Percentiles rank a stretch among this genome's conserved stretches.
Conservation (phyloP, 495 filamentous ascomycete genomes). For the Bathelium albidoporum region DNA sequence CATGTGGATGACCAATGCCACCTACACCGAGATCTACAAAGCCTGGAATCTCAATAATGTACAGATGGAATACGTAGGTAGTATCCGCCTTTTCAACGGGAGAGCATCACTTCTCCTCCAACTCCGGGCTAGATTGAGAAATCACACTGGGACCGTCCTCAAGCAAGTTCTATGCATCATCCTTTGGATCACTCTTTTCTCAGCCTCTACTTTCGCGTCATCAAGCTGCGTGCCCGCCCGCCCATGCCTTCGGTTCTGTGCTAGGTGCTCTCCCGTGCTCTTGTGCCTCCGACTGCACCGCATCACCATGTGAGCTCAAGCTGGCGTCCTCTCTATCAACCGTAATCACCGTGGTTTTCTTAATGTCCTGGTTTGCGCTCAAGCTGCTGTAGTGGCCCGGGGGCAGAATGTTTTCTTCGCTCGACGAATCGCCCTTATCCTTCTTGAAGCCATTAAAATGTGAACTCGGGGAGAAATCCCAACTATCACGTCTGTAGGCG, state of each 20-base stretch:
- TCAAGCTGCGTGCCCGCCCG: not conserved
- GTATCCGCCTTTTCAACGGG: not conserved
- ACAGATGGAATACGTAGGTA: not conserved
- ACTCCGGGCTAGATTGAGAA: not conserved
- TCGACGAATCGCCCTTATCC: not conserved
- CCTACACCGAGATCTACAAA: not conserved
- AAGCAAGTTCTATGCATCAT: not conserved
- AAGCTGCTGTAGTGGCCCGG: not conserved
- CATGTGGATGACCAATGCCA: no score
- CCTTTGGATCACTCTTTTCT: not conserved
- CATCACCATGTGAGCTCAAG: not conserved
- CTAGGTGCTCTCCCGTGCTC: not conserved
- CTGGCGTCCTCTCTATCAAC: not conserved
- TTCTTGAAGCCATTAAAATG: not conserved
- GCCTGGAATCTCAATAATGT: not conserved
- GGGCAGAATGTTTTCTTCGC: not conserved
- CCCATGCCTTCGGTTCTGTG: not conserved
- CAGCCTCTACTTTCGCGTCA: not conserved
- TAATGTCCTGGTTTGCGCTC: not conserved
- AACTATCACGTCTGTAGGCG: not conserved
- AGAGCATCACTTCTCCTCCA: not conserved
- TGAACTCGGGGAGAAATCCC: not conserved
- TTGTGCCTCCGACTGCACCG: not conserved
- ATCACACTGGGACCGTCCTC: not conserved
- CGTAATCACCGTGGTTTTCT: slow-evolving; percentile 1